Evolutionary conservation across 2,329 filamentous ascomycete species (phyloP), one percentile per base, ranked within the genome.

Genomic region (Sporothrix inflata): DNA sequence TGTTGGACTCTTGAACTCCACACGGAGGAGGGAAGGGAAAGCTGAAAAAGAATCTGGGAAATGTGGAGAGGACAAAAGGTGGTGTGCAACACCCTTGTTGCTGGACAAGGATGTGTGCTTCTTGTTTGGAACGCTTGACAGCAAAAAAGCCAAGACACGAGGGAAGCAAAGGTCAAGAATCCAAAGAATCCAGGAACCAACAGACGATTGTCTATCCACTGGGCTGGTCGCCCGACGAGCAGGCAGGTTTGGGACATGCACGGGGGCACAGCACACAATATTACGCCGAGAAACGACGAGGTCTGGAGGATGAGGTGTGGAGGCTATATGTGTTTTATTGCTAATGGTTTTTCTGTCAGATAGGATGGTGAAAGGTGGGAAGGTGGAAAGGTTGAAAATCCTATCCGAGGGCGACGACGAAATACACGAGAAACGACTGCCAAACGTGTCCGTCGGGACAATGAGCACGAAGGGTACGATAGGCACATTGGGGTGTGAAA

Each of bases 71-170:
- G 19, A 21, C 5, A 34, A 11, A 34, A 30, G 34, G n/a, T 63
- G 61, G 61, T 65, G 61, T 65, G 61, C 11, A 30, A 12, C 12
- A 30, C 40, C 61, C 61, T 40, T 47, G 61, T 47, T 21, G 21
- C 14, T n/a, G n/a, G 6, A 65, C 61, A 65, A 14, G 61, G 61
- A 27, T 47, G 40, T 24, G 4, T 14, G 34, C 38, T 4, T 4
- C 27, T 34, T 21, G 42, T 19, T 40, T 24, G 2, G 21, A 38
- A 60, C 24, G 12, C 16, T 60, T 38, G 57, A 61, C 19, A 40
- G 55, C 53, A 16, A 14, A 19, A 21, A n/a, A 11, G 53, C 53
- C 53, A n/a, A 34, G 53, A 57, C 27, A 9, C 27, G 53, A 34
- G 53, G 14, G 27, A 19, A 38, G 49, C 3, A 3, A 12, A 14